A percentile compares a stretch with the other conserved stretches of the same genome.
Evolutionary conservation across 176 grass and related monocot genomes (phyloP).

Genomic region (Oryza meyeriana): DNA sequence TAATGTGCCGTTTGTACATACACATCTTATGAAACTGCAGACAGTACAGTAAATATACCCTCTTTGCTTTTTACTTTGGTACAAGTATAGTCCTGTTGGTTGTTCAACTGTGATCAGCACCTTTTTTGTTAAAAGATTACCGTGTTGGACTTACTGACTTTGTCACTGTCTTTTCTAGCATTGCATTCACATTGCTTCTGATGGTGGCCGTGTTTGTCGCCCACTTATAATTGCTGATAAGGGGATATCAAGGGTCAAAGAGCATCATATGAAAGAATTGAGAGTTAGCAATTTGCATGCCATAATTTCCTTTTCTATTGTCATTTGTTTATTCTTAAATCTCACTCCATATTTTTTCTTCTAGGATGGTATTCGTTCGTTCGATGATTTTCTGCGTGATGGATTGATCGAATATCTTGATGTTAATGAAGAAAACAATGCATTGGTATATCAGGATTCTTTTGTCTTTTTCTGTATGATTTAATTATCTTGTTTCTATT

Average conservation of each 20-base stretch:
- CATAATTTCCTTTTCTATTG: conserved; percentile 26
- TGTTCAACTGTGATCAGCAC: neutral
- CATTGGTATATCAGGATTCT: conserved; percentile 53
- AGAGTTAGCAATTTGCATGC: conserved; percentile 46
- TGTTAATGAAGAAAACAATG: conserved; percentile 98
- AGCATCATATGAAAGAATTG: conserved; percentile 86
- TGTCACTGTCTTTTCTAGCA: conserved; percentile 40
- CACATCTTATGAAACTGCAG: conserved; percentile 12
- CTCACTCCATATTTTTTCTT: conserved; percentile 27
- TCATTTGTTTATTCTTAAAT: conserved; percentile 30
- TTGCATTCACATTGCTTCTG: conserved; percentile 87
- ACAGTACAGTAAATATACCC: neutral
- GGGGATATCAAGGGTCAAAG: conserved; percentile 79
- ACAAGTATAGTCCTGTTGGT: neutral
- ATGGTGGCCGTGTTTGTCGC: conserved; percentile 94
- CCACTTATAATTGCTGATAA: conserved; percentile 97
- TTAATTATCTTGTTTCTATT: conserved; percentile 25
- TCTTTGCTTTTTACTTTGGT: neutral
- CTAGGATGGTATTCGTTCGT: conserved; percentile 81
- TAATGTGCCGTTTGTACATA: neutral
- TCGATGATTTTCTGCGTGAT: conserved; percentile 93
- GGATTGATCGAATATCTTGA: conserved; percentile 98
- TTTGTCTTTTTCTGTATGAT: conserved; percentile 17
- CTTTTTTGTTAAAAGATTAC: conserved; percentile 10
- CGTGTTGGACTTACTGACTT: conserved; percentile 27